Conservation (phyloP, 2,329 filamentous ascomycete genomes). For the Colletotrichum camelliae region DNA sequence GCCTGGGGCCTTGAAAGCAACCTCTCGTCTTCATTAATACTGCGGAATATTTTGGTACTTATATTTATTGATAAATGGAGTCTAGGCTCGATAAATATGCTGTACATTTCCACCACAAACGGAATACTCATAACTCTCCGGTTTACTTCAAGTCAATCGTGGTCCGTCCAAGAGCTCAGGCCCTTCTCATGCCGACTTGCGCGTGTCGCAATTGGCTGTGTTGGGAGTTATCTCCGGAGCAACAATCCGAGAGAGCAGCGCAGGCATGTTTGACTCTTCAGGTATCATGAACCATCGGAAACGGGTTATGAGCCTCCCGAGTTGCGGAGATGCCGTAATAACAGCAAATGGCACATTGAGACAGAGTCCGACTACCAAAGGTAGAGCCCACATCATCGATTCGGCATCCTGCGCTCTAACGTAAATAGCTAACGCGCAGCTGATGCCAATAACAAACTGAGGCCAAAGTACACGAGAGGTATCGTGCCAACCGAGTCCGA, state of each 20-base stretch:
- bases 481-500: not conserved
- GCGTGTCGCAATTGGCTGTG: no score
- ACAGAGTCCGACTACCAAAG: not conserved
- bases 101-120: accelerated
- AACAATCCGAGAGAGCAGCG: not conserved
- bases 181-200: accelerated
- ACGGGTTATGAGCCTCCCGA: not conserved
- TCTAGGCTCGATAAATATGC: no score
- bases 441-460: not conserved
- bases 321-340: not conserved
- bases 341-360: not conserved
- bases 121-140: accelerated
- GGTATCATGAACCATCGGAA: not conserved
- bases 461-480: not conserved
- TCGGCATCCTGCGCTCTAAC: not conserved
- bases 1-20: not conserved
- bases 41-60: accelerated
- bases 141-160: accelerated
- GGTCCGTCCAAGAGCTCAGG: accelerated
- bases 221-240: not conserved
- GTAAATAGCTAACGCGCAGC: not conserved
- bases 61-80: not conserved
- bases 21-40: not conserved
- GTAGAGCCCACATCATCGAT: not conserved
- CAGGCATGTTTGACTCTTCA: not conserved